Evolutionary conservation across 768 basidiomycete species (phyloP), one percentile per base, ranked within the genome.

Genomic region (Boletales sp.): DNA sequence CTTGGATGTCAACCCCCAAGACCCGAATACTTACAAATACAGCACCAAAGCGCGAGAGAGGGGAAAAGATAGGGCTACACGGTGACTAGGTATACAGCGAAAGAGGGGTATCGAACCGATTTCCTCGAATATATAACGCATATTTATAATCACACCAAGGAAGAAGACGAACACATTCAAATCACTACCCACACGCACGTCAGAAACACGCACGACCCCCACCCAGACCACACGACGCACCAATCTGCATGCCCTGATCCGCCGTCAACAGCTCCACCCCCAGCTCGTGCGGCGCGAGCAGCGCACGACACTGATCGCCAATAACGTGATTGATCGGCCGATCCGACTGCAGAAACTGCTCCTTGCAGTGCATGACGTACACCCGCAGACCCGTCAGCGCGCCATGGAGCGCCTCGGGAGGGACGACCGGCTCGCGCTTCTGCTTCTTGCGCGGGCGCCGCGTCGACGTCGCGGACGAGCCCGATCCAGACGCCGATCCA

Each of bases 331-430:
- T 73, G 30, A 84, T 79, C 30, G 83, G 80, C 25, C 68, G 66
- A 41, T 79, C 77, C 38, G 69, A 28, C 25, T 28, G 69, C 17
- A 70, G 69, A 46, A 86, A 68, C 39, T 80, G 76, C 52, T 91
- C 90, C 64, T 97, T 96, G 74, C 90, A 90, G 61, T 96, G 93
- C 37, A 82, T 90, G 48, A 96, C 72, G 64, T 81, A 91, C n/a
- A 96, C 75, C 30, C 75, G 72, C 30, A 91, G 61, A 10, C 84
- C 87, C 4, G 68, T 57, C 28, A 91, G 70, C 11, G 77, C 75
- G 38, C 78, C 79, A 5, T 70, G 69, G 31, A 84, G 57, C 25
- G 79, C 76, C 9, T 78, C 73, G 2, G 70, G 57, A 8, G 73
- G 54, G 25, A 28, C 25, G 25, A 7, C 5, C 30, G 76, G 63